Base-by-base conservation (phyloP, 2,329 filamentous ascomycete genomes). In the Aspergillus costaricaensis region DNA sequence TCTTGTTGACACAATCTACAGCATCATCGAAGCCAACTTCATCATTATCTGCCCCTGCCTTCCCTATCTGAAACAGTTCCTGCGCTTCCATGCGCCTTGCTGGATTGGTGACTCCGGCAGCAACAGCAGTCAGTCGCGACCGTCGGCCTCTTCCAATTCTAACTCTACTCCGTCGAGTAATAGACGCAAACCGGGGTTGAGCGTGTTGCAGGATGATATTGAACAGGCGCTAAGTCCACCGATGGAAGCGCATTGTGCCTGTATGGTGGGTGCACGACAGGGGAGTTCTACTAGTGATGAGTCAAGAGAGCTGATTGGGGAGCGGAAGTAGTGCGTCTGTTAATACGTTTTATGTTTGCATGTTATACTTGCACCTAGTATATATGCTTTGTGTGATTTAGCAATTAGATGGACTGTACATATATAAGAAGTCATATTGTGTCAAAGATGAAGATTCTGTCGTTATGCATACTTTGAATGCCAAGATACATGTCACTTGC, bases 31-130 rank as follows among this genome's bases (percentile, higher is more conserved):
- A 47, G 55, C 59, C n/a, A 61, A 58, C 44, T 49, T 61, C 9
- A 57, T 61, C 50, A 61, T 61, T 27, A 53, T 61, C n/a, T 61
- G 59, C 12, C 48, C 21, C n/a, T 58, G 48, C 19, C 55, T 61
- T 1, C 55, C 55, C 2, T 61, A 58, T 15, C n/a, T 61, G 8
- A 50, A 50, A 8, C 59, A 61, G 23, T 61, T 61, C 14, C 25
- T 58, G 32, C 59, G 59, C 12, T 54, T 51, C 43, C 55, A 61
- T 27, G 39, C 21, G 5, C 50, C 59, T 8, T 39, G 52, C 9
- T 44, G 25, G 39, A 44, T 55, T n/a, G 53, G 53, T 15, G 43
- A 44, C 10, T 32, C 39, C 12, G 7, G 15, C 14, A 23, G 25
- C 12, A 19, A 15, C n/a, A 50, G 25, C 25, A 39, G 52, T 4